Evolutionary conservation across 169 alveolate species (phyloP).

Genomic region (Pseudocohnilembus persalinus): DNA sequence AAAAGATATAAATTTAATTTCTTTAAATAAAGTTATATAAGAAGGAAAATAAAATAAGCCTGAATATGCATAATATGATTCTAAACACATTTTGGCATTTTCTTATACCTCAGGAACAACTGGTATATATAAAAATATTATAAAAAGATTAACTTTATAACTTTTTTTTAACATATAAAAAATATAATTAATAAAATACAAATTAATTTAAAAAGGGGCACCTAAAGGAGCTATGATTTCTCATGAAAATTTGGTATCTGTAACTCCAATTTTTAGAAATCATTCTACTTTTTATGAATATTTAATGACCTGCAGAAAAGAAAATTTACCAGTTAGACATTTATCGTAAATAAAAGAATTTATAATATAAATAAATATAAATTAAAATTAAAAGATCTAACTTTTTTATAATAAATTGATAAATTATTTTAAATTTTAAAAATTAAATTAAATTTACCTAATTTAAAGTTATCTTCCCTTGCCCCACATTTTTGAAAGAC

Average conservation of each 20-base stretch:
- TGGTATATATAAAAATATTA: too few relatives aligned
- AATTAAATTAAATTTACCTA: too few relatives aligned
- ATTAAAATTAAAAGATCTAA: too few relatives aligned
- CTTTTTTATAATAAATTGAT: too few relatives aligned
- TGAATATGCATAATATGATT: conserved; percentile 11
- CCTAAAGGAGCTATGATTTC: conserved; percentile 97
- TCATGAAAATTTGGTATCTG: conserved; percentile 81
- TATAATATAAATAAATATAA: too few relatives aligned
- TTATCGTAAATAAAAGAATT: neutral
- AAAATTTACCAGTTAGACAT: neutral
- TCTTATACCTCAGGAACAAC: conserved; percentile 85
- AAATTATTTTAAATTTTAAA: too few relatives aligned
- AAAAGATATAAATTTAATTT: conserved; percentile 7
- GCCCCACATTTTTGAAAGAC: conserved; percentile 67
- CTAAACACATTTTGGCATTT: conserved; percentile 62
- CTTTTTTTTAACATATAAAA: too few relatives aligned
- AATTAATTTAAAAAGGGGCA: too few relatives aligned
- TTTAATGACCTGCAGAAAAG: conserved; percentile 47
- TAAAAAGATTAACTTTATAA: too few relatives aligned
- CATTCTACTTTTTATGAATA: conserved; percentile 38
- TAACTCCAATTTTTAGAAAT: conserved; percentile 43
- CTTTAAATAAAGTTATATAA: conserved; percentile 1
- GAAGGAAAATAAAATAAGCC: conserved; percentile 20
- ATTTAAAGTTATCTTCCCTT: conserved; percentile 53
- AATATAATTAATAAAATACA: too few relatives aligned